phyloP scores from a whole-genome alignment of 208 protist species.

The Crithidia thermophila region DNA sequence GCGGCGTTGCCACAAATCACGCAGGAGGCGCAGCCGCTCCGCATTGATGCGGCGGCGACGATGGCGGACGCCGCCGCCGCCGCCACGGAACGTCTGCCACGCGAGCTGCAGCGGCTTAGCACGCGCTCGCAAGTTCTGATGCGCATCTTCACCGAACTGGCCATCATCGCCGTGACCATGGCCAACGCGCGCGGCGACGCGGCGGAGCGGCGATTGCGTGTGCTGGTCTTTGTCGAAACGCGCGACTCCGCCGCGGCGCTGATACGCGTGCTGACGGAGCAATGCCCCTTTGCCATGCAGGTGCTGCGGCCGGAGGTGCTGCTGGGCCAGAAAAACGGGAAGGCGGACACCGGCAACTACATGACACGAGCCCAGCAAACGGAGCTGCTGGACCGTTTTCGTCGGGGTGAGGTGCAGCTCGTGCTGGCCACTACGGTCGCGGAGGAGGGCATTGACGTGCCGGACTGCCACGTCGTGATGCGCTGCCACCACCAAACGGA shows the following conservation, averaged over 20 bases:
- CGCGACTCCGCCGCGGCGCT: constrained; percentile 1
- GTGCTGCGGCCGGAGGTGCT: constrained; percentile 14
- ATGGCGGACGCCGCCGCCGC: not conserved
- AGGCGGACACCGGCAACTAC: not conserved
- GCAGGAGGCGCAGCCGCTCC: too few species aligned
- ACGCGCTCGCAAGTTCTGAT: constrained; percentile 9
- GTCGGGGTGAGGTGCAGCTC: constrained; percentile 37
- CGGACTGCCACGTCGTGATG: constrained; percentile 64
- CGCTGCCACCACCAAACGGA: constrained; percentile 46
- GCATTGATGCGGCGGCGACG: not conserved
- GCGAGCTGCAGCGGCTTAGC: not conserved
- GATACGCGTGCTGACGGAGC: not conserved
- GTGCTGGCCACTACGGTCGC: constrained; percentile 77
- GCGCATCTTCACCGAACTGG: constrained; percentile 9
- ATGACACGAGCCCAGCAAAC: constrained; percentile 57
- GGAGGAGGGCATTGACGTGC: constrained; percentile 80
- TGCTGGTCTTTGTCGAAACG: constrained; percentile 16
- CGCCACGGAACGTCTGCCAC: not conserved
- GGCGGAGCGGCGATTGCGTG: not conserved
- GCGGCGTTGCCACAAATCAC: too few species aligned
- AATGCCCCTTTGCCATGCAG: not conserved
- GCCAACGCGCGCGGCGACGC: not conserved
- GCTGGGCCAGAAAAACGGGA: not conserved
- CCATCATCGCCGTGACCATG: constrained; percentile 1
- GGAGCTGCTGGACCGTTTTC: constrained; percentile 40